A percentile compares a stretch with the other conserved stretches of the same genome.
phyloP scores from a whole-genome alignment of 129 eudicot genomes.

The Pittosporum tobira region DNA sequence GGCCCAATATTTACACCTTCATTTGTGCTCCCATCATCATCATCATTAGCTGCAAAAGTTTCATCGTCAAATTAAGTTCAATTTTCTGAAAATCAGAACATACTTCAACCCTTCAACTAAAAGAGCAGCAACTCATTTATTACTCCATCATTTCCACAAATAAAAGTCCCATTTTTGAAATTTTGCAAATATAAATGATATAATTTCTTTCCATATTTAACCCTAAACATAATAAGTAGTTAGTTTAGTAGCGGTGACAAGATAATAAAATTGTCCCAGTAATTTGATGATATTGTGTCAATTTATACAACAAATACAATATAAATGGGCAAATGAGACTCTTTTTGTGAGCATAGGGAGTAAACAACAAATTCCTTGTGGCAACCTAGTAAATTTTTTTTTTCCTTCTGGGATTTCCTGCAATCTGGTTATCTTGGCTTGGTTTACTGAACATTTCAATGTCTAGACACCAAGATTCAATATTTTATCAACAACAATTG shows the following conservation, averaged over 20 bases:
- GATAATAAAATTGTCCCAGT: not conserved
- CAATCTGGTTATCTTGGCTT: not conserved
- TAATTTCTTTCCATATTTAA: no score
- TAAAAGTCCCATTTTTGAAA: slow-evolving; percentile 4
- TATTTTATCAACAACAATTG: not conserved
- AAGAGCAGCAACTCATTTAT: slow-evolving; percentile 3
- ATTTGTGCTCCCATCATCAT: slow-evolving; percentile 25
- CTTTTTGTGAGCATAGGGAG: no score
- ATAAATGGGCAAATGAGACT: no score
- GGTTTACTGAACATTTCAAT: not conserved
- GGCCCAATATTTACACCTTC: slow-evolving; percentile 50
- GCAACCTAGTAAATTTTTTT: no score
- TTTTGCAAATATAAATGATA: no score
- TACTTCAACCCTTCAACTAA: not conserved
- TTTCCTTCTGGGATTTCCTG: no score
- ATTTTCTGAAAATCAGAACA: not conserved
- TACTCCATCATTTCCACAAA: no score
- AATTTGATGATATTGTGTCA: no score
- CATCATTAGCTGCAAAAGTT: slow-evolving; percentile 27
- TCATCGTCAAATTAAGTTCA: slow-evolving; percentile 4
- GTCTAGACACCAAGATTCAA: not conserved
- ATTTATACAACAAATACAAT: no score
- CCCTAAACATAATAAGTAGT: no score
- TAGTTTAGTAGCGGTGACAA: no score
- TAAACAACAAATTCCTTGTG: not conserved